A percentile compares a stretch with the other conserved stretches of the same genome.
Conservation (phyloP, 148 eudicot genomes). For the Agrostemma githago region DNA sequence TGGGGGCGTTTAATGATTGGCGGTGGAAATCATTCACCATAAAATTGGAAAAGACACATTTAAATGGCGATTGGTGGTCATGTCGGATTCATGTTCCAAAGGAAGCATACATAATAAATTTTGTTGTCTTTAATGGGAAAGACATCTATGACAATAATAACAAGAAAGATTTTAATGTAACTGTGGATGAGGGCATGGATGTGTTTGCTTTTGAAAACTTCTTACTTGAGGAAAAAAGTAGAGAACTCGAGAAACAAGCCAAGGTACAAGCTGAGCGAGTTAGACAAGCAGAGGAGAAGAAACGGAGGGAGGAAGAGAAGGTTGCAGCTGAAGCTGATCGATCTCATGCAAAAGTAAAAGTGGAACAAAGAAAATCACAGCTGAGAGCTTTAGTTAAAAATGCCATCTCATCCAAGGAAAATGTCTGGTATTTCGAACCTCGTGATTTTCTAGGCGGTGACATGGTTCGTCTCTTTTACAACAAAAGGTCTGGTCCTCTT, state of each 20-base stretch:
- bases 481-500: conserved; percentile 79
- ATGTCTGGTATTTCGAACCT: conserved; percentile 71
- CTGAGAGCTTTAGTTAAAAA: conserved; percentile 44
- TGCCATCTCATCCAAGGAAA: conserved; percentile 41
- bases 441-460: conserved; percentile 56
- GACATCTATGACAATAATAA: conserved; percentile 89
- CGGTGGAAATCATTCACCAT: conserved; percentile 77
- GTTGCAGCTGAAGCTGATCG: conserved; percentile 79
- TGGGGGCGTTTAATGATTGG: conserved; percentile 98
- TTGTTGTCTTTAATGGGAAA: conserved; percentile 78
- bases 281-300: conserved; percentile 68
- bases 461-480: conserved; percentile 64
- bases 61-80: conserved; percentile 95
- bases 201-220: conserved; percentile 68
- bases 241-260: conserved; percentile 68
- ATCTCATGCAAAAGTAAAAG: conserved; percentile 69
- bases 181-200: conserved; percentile 71
- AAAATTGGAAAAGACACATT: conserved; percentile 58
- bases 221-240: conserved; percentile 85
- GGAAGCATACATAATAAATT: conserved; percentile 82
- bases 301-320: conserved; percentile 61
- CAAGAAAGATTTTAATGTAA: conserved; percentile 67
- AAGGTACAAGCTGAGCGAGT: conserved; percentile 72
- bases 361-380: conserved; percentile 41
- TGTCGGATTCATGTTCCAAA: conserved; percentile 77